Conservation (phyloP, 208 protist genomes). For the Spongospora subterranea region DNA sequence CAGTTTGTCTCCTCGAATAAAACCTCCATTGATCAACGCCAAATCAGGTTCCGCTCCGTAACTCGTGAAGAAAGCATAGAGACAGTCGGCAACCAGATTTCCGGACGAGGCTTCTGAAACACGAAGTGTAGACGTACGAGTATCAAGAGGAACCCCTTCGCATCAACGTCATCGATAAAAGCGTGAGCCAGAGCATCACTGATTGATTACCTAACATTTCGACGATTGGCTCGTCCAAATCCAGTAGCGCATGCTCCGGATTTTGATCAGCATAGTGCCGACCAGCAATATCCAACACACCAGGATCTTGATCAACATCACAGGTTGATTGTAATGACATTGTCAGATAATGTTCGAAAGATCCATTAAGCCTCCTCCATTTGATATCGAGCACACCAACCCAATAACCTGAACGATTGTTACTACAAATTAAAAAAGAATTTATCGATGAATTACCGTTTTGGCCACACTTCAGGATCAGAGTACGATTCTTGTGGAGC, state of each 20-base stretch:
- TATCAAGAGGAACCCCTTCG: neutral
- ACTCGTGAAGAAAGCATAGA: neutral
- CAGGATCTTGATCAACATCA: neutral
- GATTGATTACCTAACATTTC: neutral
- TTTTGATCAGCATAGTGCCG: neutral
- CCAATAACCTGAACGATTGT: neutral
- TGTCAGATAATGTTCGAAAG: neutral
- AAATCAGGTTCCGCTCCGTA: constrained; percentile 39
- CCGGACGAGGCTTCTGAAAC: neutral
- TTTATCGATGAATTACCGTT: too few species aligned
- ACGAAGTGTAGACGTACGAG: constrained; percentile 1
- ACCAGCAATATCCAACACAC: neutral
- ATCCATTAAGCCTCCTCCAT: neutral
- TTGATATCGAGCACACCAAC: constrained; percentile 20
- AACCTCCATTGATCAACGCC: constrained; percentile 27
- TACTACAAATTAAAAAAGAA: too few species aligned
- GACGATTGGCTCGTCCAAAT: constrained; percentile 37
- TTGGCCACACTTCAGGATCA: constrained; percentile 38
- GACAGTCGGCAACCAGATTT: constrained; percentile 31
- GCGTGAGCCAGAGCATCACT: too few species aligned
- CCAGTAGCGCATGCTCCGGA: neutral
- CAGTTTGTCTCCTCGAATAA: constrained; percentile 30
- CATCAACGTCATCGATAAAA: neutral
- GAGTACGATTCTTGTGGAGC: neutral
- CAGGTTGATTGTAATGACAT: neutral